These are phyloP conservation scores for Gentiana macrophylla DNA, from an alignment of 257 asterid genomes.

Conservation along the genomic window DNA sequence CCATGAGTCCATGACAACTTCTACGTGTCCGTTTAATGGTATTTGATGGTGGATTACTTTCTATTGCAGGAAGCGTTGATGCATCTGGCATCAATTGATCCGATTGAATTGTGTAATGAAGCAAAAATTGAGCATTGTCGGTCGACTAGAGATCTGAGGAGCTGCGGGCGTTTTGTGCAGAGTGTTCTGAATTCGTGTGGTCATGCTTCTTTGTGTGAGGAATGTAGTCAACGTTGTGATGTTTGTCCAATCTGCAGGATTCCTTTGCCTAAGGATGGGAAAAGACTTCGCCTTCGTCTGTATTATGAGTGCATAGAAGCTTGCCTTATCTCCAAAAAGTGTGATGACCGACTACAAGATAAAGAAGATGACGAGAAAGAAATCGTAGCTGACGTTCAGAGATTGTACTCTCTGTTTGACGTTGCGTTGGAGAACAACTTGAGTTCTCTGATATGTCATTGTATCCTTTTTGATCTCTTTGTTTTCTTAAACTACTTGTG, in stretches of 20 bases:
- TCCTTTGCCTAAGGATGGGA: constrained; percentile 46
- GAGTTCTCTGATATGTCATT: constrained; percentile 78
- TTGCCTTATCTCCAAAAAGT: constrained; percentile 67
- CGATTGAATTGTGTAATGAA: constrained; percentile 72
- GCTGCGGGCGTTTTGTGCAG: constrained; percentile 76
- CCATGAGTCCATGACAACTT: neutral
- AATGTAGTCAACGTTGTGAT: constrained; percentile 85
- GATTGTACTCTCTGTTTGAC: constrained; percentile 73
- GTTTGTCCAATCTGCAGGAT: constrained; percentile 85
- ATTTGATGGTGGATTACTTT: constrained; percentile 16
- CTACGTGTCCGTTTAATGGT: neutral
- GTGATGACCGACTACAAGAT: constrained; percentile 69
- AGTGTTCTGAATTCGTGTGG: constrained; percentile 64
- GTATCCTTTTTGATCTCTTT: constrained; percentile 47
- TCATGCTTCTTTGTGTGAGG: constrained; percentile 95
- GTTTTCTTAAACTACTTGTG: neutral
- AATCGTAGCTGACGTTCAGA: constrained; percentile 59
- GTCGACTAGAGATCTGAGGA: constrained; percentile 90
- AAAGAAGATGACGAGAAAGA: constrained; percentile 46
- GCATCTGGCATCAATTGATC: constrained; percentile 77
- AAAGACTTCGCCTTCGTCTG: constrained; percentile 63
- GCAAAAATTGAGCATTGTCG: constrained; percentile 93
- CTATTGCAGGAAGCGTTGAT: constrained; percentile 55
- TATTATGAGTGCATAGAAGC: constrained; percentile 87
- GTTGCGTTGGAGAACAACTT: constrained; percentile 88